Conservation (phyloP, 768 basidiomycete genomes). For the Pleurotus tuoliensis region DNA sequence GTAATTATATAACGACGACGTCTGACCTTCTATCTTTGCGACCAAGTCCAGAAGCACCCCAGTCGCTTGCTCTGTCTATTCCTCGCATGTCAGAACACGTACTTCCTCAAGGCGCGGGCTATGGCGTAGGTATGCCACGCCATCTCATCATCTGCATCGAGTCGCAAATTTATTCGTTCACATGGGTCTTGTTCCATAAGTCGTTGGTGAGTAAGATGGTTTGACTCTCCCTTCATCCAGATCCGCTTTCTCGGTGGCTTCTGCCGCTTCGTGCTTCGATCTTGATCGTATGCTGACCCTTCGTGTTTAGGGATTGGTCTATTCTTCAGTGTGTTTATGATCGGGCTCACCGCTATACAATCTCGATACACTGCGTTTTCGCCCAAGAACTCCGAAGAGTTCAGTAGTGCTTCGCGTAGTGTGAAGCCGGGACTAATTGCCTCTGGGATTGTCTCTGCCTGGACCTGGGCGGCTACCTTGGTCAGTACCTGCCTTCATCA, state of each 20-base stretch:
- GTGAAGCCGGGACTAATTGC: constrained; percentile 92
- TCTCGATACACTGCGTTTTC: constrained; percentile 81
- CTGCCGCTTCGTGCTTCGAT: no score
- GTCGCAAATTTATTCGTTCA: no score
- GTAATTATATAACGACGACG: not conserved
- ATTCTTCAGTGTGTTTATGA: constrained; percentile 83
- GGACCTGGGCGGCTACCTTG: constrained; percentile 86
- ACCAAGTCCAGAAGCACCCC: not conserved
- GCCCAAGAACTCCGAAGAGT: constrained; percentile 77
- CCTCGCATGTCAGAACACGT: constrained; percentile 22
- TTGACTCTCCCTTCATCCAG: not conserved
- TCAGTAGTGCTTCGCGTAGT: constrained; percentile 75
- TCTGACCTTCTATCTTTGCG: no score
- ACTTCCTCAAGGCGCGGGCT: constrained; percentile 80
- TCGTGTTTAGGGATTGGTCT: constrained; percentile 67
- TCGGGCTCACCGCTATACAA: constrained; percentile 75
- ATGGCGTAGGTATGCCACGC: constrained; percentile 40
- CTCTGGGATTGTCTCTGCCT: constrained; percentile 87
- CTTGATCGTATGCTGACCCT: not conserved
- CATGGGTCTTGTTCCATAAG: not conserved
- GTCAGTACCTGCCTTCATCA: constrained; percentile 27
- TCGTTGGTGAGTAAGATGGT: constrained; percentile 10
- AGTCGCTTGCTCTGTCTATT: not conserved
- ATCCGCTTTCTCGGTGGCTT: not conserved
- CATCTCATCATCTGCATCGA: not conserved